Conservation (phyloP, 495 filamentous ascomycete species). For the Aspergillus sclerotioniger region DNA sequence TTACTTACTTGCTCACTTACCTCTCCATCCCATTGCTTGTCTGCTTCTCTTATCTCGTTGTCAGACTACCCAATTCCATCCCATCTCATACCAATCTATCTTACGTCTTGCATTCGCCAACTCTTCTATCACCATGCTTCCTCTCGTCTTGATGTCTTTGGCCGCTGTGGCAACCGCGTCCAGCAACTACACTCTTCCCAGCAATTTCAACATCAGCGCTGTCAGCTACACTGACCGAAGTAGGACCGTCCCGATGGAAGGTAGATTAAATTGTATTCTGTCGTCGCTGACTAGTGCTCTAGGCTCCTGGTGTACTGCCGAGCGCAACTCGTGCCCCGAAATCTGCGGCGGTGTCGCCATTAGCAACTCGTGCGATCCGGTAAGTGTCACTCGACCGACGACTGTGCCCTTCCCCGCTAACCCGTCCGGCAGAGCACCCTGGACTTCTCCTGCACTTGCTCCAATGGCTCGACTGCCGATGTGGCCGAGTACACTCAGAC, state of each 20-base stretch:
- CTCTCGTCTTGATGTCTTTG: slow-evolving; percentile 33
- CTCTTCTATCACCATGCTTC: slow-evolving; percentile 4
- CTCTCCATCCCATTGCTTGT: slow-evolving; percentile 7
- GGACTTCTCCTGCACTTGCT: slow-evolving; percentile 53
- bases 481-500: slow-evolving; percentile 51
- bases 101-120: slow-evolving; percentile 1
- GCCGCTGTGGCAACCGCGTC: slow-evolving; percentile 28
- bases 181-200: slow-evolving; percentile 36
- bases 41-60: slow-evolving; percentile 6
- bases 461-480: slow-evolving; percentile 50
- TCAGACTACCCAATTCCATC: slow-evolving; percentile 8
- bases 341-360: slow-evolving; percentile 43
- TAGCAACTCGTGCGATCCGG: slow-evolving; percentile 42
- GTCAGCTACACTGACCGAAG: slow-evolving; percentile 28
- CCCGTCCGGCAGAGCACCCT: slow-evolving; percentile 39
- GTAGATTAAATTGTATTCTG: background rate
- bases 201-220: slow-evolving; percentile 37
- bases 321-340: slow-evolving; percentile 46
- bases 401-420: background rate
- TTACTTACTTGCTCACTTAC: background rate
- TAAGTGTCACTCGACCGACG: slow-evolving; percentile 26
- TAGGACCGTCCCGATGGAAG: slow-evolving; percentile 18
- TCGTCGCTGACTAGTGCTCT: background rate
- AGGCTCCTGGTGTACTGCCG: slow-evolving; percentile 47
- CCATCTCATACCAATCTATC: background rate